Evolutionary conservation across 352 stramenopile genomes (phyloP), one percentile per base, ranked within the genome.

Genomic region (Chrysophaeum taylorii): DNA sequence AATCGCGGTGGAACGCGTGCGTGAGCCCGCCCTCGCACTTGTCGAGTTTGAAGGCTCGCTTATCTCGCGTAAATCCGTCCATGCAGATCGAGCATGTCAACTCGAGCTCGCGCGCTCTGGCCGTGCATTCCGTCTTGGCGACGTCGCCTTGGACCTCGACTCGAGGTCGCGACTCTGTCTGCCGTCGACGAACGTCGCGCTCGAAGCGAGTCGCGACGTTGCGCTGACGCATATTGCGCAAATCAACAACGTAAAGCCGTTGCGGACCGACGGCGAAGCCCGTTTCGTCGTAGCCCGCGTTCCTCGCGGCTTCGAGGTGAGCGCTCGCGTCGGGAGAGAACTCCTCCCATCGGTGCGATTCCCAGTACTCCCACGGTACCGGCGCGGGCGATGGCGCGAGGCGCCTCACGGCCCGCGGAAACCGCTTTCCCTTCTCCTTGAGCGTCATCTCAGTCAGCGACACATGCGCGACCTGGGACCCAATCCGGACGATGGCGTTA

Each of bases 1-100:
- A 73, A 1, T 70, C 69, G 9, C 27, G 16, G 50, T 73, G 69
- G 36, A 25, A 21, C 50, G 50, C 25, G 50, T 62, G 50, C 39
- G 39, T 18, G 12, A 45, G 9, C 39, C 21, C 39, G 9, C 39
- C 12, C 12, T 18, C 12, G 39, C 21, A 12, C 12, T 45, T 21
- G 39, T 45, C 12, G 39, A 12, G 12, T 12, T 21, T 12, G 39
- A 21, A 45, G 12, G 39, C 39, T 21, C 12, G 39, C 39, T 62
- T 21, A 9, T 62, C 50, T n/a, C n/a, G n/a, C 23, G 50, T 14
- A 21, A 62, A 62, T 12, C 14, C 25, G 23, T 62, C 50, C 4
- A 33, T 2, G 50, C 50, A 62, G 27, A 62, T 62, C 5, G 50
- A 9, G 27, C 50, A 62, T 31, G 50, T 21, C 25, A 36, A 31